Base-by-base conservation (phyloP, 495 filamentous ascomycete genomes). In the Aspergillus panamensis region DNA sequence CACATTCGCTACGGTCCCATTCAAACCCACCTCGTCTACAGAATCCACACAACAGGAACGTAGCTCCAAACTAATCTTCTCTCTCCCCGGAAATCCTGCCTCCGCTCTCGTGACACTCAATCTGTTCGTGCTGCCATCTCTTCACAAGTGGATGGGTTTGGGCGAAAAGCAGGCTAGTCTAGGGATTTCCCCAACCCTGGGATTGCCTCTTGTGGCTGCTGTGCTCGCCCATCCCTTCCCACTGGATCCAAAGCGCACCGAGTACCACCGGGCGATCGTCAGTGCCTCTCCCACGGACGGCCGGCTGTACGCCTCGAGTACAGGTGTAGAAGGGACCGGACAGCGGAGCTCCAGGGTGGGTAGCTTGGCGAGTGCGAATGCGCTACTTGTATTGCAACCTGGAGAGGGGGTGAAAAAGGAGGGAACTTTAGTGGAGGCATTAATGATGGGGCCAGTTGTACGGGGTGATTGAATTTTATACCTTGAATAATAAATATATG, bases 41-140 rank as follows among this genome's bases (percentile, higher is more conserved):
- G 45, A 53, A 32, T 21, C 49, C 3, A 21, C 48, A 8, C 85
- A 87, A 66, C 72, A 82, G 62, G 77, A 77, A 16, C 78, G 85
- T 57, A 70, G 80, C 49, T 73, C 67, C 9, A 91, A 88, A 68
- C 80, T 88, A 48, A 84, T 97, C 56, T 97, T 97, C 79, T 89
- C 90, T 2, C 78, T 99, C 25, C 95, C 94, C 0, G 94, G 94
- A 0, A 99, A 99, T 72, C 94, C 94, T 0, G 94, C 92, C 14
- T 91, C 87, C 6, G 95, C 94, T 0, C 78, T 97, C 8, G 94
- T 97, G 21, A 96, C 92, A 0, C 88, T 94, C 57, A 87, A 97
- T 62, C 80, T 99, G 13, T 97, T 99, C 70, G 92, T 97, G 10
- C 78, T 99, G 14, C 95, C 93, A 7, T 84, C 89, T 0, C 75